These are phyloP conservation scores for Quercus cerris DNA, from an alignment of 306 rosid genomes.

Conservation along the genomic window DNA sequence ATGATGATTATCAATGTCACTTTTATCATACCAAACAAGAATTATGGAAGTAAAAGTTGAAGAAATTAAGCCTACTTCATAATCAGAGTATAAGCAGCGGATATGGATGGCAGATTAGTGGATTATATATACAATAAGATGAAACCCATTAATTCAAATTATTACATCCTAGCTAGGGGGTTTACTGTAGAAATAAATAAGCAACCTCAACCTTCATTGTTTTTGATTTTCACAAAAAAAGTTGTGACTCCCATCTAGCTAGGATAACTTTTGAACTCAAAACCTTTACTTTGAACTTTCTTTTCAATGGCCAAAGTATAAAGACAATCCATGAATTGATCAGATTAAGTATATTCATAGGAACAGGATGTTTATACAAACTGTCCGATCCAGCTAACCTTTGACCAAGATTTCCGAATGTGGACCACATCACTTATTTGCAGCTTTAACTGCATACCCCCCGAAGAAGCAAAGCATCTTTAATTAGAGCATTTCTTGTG, in stretches of 20 bases:
- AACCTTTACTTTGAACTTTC: neutral
- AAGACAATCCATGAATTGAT: neutral
- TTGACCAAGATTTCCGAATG: conserved; percentile 33
- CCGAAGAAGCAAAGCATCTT: conserved; percentile 66
- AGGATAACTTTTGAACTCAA: neutral
- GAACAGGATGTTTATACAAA: conserved; percentile 2
- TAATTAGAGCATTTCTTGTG: conserved; percentile 16
- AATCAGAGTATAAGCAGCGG: too few relatives aligned
- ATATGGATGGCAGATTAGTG: neutral
- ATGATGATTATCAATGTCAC: too few relatives aligned
- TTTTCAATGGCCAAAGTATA: neutral
- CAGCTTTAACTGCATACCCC: conserved; percentile 54
- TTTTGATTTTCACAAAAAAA: neutral
- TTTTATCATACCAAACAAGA: too few relatives aligned
- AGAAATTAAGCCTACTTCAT: too few relatives aligned
- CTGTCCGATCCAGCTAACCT: conserved; percentile 26
- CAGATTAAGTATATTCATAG: conserved; percentile 1
- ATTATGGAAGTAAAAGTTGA: too few relatives aligned
- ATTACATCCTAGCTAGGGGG: neutral
- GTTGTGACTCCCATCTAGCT: too few relatives aligned
- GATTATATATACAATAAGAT: too few relatives aligned
- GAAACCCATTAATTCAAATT: too few relatives aligned
- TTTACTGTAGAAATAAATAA: neutral
- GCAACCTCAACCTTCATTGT: neutral
- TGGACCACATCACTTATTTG: conserved; percentile 44